Base-by-base conservation (phyloP, 495 filamentous ascomycete genomes). In the Saxispiralis lemnorum region DNA sequence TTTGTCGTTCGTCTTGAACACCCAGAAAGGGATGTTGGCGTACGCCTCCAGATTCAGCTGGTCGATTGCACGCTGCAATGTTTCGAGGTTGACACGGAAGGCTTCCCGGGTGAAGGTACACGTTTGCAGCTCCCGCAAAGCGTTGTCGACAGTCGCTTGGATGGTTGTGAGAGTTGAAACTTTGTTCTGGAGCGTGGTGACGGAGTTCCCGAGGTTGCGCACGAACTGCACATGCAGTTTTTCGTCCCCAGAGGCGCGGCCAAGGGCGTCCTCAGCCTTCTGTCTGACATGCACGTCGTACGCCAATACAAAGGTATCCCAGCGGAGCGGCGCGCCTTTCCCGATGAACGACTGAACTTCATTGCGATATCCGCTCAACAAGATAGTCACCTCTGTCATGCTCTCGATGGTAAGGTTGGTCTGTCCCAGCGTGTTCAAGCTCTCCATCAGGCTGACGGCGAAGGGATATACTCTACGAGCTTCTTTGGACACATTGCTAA, bases 381-480 rank as follows among this genome's bases (percentile, higher is more conserved):
- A 64, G 31, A 92, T 78, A 2, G 83, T 73, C 24, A 93, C 84
- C 47, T 87, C 81, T 6, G 76, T 68, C 80, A 96, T 86, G 31
- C 79, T 73, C 15, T 67, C 60, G 44, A 99, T 93, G 39, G 75
- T 72, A 16, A 81, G 77, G 45, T 71, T 80, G 1, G 84, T 94
- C 62, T 99, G 89, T 2, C 81, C 68, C 53, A 87, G 76, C 0
- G 84, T 95, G 38, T 85, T 74, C 9, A 93, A 81, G 54, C 81
- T 94, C 63, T 99, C 89, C 87, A 99, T 99, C 53, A 99, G 61
- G 54, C 86, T 95, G 44, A 96, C 86, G 15, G 89, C 89, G 56
- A 87, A 96, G 1, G 89, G 89, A 55, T 99, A 99, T 9, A 96
- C 89, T 31, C 88, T 73, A 59, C 92, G 93, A 1, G 89, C 92